Conservation (phyloP, 2,329 filamentous ascomycete species). For the Teratosphaeria nubilosa region DNA sequence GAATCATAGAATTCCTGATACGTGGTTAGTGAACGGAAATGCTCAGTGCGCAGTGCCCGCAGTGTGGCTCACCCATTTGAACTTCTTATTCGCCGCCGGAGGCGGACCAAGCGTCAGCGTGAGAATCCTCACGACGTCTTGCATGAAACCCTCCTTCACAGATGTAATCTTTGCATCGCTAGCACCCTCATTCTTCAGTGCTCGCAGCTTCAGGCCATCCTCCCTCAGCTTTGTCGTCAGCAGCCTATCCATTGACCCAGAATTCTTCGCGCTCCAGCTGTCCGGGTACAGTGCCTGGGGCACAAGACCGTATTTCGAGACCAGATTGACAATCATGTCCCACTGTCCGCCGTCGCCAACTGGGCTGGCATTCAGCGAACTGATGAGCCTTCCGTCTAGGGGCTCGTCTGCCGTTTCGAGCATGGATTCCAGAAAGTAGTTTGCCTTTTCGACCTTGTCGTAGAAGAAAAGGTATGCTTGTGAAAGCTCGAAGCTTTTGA, state of each 20-base stretch:
- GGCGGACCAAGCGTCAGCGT: constrained; percentile 74
- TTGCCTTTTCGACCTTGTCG: constrained; percentile 88
- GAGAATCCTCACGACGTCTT: constrained; percentile 70
- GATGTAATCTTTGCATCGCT: constrained; percentile 29
- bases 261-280: constrained; percentile 65
- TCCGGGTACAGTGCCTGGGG: constrained; percentile 76
- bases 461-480: constrained; percentile 86
- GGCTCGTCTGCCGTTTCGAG: constrained; percentile 62
- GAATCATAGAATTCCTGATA: constrained; percentile 56
- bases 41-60: no score
- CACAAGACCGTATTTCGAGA: constrained; percentile 64
- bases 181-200: constrained; percentile 36
- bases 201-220: constrained; percentile 63
- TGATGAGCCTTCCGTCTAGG: constrained; percentile 62
- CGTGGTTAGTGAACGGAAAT: background rate
- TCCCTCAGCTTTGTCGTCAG: constrained; percentile 82
- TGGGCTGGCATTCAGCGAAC: constrained; percentile 56
- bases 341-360: constrained; percentile 79
- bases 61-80: constrained; percentile 50
- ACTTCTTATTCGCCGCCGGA: constrained; percentile 56
- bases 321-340: constrained; percentile 68
- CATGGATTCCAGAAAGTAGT: constrained; percentile 79
- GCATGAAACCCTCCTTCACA: constrained; percentile 64
- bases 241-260: constrained; percentile 58
- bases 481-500: constrained; percentile 73